Evolutionary conservation across 2,329 filamentous ascomycete genomes (phyloP).

Genomic region (Nothopassalora personata): DNA sequence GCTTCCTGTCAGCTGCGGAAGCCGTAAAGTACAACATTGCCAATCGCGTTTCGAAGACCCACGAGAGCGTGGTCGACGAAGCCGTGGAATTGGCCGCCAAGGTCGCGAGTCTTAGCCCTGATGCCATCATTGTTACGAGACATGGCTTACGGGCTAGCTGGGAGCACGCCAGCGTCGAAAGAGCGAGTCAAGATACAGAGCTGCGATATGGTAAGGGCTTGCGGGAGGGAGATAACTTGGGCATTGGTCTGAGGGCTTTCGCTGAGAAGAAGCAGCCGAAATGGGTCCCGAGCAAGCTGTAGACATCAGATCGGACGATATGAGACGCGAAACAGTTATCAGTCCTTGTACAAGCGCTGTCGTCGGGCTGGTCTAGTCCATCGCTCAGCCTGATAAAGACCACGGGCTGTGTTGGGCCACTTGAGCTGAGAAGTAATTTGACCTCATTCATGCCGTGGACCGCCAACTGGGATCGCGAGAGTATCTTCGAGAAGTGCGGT

Average conservation of each 20-base stretch:
- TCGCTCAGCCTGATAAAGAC: too few relatives aligned
- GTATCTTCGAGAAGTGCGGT: background rate
- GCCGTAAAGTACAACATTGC: constrained; percentile 40
- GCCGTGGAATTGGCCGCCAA: constrained; percentile 35
- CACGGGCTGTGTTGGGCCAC: too few relatives aligned
- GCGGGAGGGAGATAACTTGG: constrained; percentile 44
- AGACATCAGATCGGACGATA: background rate
- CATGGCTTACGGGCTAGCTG: constrained; percentile 37
- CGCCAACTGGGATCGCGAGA: too few relatives aligned
- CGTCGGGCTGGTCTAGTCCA: too few relatives aligned
- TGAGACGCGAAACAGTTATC: background rate
- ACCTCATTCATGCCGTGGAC: too few relatives aligned
- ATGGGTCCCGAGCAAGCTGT: constrained; percentile 48
- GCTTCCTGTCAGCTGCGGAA: constrained; percentile 43
- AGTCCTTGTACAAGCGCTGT: too few relatives aligned
- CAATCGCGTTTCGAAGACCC: constrained; percentile 35
- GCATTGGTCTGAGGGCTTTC: constrained; percentile 49
- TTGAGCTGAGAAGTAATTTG: too few relatives aligned
- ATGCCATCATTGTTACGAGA: constrained; percentile 40
- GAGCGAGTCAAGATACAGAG: constrained; percentile 38
- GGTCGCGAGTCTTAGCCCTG: constrained; percentile 35
- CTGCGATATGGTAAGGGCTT: constrained; percentile 40
- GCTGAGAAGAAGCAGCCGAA: constrained; percentile 46
- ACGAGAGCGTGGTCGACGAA: constrained; percentile 35
- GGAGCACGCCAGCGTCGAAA: constrained; percentile 40